Evolutionary conservation across 768 basidiomycete genomes (phyloP).

Genomic region (Termitomyces sp.): DNA sequence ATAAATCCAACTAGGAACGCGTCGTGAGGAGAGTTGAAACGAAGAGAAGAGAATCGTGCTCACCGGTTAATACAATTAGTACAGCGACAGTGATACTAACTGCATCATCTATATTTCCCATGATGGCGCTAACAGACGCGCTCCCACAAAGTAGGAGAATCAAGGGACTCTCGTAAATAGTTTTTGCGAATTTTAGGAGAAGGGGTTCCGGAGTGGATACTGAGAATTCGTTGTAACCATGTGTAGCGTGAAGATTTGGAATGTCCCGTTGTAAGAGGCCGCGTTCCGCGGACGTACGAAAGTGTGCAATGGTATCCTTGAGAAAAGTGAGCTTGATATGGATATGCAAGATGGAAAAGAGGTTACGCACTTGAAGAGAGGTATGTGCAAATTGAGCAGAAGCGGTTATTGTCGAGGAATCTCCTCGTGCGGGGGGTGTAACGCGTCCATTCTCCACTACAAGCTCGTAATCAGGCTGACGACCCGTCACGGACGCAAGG

Average conservation of each 20-base stretch:
- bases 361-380: slow-evolving; percentile 55
- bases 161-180: slow-evolving; percentile 92
- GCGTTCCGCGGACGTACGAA: slow-evolving; percentile 54
- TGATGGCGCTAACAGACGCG: slow-evolving; percentile 81
- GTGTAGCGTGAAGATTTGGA: slow-evolving; percentile 53
- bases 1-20: slow-evolving; percentile 75
- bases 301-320: slow-evolving; percentile 73
- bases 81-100: slow-evolving; percentile 91
- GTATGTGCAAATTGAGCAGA: slow-evolving; percentile 68
- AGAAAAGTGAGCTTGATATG: not conserved
- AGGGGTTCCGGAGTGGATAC: slow-evolving; percentile 79
- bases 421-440: slow-evolving; percentile 25
- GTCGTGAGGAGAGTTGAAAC: not conserved
- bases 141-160: slow-evolving; percentile 90
- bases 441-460: slow-evolving; percentile 37
- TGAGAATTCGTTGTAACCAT: slow-evolving; percentile 95
- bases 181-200: slow-evolving; percentile 87
- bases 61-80: slow-evolving; percentile 89
- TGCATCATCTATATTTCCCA: slow-evolving; percentile 97
- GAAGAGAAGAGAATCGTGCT: slow-evolving; percentile 14
- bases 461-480: slow-evolving; percentile 21
- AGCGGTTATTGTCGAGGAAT: slow-evolving; percentile 44
- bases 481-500: slow-evolving; percentile 36
- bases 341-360: not conserved
- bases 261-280: slow-evolving; percentile 68